phyloP scores from a whole-genome alignment of 352 stramenopile genomes.

The Globisporangium canariense region DNA sequence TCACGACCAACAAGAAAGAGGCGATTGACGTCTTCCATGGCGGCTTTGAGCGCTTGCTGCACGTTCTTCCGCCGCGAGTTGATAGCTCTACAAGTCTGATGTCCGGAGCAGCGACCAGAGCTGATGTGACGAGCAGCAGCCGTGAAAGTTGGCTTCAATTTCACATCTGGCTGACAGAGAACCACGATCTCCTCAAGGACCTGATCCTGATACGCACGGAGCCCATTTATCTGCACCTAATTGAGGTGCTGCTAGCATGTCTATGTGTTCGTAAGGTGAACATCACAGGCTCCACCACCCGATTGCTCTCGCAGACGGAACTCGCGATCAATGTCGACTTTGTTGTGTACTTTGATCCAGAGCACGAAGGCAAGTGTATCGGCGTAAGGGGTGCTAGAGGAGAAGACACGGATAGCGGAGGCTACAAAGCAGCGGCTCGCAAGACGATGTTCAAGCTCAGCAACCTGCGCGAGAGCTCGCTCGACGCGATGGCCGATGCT shows the following conservation, averaged over 20 bases:
- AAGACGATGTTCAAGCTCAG: slow-evolving; percentile 40
- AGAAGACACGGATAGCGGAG: slow-evolving; percentile 16
- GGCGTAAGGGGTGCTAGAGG: slow-evolving; percentile 16
- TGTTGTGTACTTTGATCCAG: slow-evolving; percentile 21
- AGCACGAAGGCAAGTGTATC: slow-evolving; percentile 15
- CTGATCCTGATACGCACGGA: slow-evolving; percentile 63
- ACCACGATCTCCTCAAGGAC: slow-evolving; percentile 59
- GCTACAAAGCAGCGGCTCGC: slow-evolving; percentile 21
- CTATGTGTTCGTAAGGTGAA: slow-evolving; percentile 40
- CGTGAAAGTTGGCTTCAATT: slow-evolving; percentile 74
- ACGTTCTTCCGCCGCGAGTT: slow-evolving; percentile 29
- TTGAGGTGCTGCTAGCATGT: slow-evolving; percentile 53
- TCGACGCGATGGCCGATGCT: slow-evolving; percentile 37
- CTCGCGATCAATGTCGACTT: slow-evolving; percentile 37
- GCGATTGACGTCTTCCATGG: slow-evolving; percentile 70
- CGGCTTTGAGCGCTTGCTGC: slow-evolving; percentile 64
- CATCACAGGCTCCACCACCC: slow-evolving; percentile 16
- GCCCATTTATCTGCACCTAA: slow-evolving; percentile 48
- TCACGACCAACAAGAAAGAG: slow-evolving; percentile 72
- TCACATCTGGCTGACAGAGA: slow-evolving; percentile 74
- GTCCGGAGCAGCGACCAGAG: neutral
- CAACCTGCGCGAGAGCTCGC: slow-evolving; percentile 30
- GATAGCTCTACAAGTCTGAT: neutral
- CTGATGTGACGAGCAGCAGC: slow-evolving; percentile 14
- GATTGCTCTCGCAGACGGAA: slow-evolving; percentile 22